Base-by-base conservation (phyloP, 306 rosid genomes). In the Adenanthera pavonina region DNA sequence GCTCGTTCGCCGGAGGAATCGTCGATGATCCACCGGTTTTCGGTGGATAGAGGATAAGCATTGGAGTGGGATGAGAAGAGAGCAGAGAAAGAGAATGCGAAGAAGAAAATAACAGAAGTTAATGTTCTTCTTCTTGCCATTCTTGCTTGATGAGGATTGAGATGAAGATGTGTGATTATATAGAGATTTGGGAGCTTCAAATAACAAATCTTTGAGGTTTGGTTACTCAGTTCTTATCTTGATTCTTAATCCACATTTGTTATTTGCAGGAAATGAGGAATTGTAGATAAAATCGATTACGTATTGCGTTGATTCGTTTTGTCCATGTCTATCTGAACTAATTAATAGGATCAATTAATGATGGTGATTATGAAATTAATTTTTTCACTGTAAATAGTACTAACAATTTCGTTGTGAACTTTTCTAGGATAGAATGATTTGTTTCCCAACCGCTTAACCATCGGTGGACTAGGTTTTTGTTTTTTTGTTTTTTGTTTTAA, bases 11-110 rank as follows among this genome's bases (percentile, higher is more conserved):
- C 84, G 0, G 85, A 82, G 7, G 64, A 64, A 0, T 81, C 85
- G 38, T 90, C 90, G 4, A 88, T 65, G n/a, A 90, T 83, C 92
- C 92, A 90, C 73, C 83, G 81, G 1, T 47, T 74, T 0, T 57
- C 80, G 0, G 88, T 88, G 56, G 94, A 90, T 2, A 90, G 82
- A 43, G 91, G 89, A 36, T 81, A 70, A 0, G 87, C 81, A 47
- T 78, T 51, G 1, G 86, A 83, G 17, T 30, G 10, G 2, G 47
- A 41, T 6, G 36, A 6, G 6, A 80, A 60, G 10, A 83, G 30
- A 7, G 64, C 4, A 33, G 75, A 35, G 3, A 79, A 12, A 8
- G 67, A 3, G n/a, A 86, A 25, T 25, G 30, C 7, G n/a, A 85
- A 17, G 20, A 81, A 6, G 33, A 79, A 38, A 33, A 47, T 40